Evolutionary conservation across 495 filamentous ascomycete species (phyloP).

Genomic region (Talaromyces thailandensis): DNA sequence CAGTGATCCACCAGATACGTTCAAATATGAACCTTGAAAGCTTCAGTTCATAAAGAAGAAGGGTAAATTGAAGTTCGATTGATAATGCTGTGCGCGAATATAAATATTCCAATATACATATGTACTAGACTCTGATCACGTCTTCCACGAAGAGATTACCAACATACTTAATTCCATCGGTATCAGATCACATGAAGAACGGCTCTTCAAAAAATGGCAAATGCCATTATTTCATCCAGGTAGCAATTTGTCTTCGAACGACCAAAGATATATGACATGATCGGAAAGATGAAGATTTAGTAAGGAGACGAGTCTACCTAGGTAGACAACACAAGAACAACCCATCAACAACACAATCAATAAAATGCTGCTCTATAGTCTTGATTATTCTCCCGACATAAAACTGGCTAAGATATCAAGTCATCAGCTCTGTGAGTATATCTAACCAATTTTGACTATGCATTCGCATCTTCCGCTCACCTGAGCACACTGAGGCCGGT

Average conservation of each 20-base stretch:
- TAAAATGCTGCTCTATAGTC: background rate
- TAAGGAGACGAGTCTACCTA: background rate
- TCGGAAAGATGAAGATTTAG: background rate
- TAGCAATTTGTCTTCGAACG: too few relatives aligned
- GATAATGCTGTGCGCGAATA: too few relatives aligned
- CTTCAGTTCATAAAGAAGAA: too few relatives aligned
- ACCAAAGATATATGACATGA: background rate
- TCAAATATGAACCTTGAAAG: conserved; percentile 15
- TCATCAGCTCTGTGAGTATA: background rate
- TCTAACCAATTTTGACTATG: background rate
- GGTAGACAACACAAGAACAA: background rate
- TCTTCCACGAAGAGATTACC: too few relatives aligned
- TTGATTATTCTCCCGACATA: background rate
- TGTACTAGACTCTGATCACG: too few relatives aligned
- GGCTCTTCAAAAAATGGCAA: too few relatives aligned
- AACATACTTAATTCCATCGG: too few relatives aligned
- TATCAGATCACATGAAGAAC: too few relatives aligned
- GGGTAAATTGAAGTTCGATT: too few relatives aligned
- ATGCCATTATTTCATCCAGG: too few relatives aligned
- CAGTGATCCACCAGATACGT: conserved; percentile 5
- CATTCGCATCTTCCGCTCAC: background rate
- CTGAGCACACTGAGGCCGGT: background rate
- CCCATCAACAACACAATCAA: background rate
- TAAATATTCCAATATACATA: too few relatives aligned
- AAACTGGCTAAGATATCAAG: background rate